Percentiles rank a stretch among this genome's conserved stretches.
Conservation (phyloP, 495 filamentous ascomycete species). For the Podospora fimiseda region DNA sequence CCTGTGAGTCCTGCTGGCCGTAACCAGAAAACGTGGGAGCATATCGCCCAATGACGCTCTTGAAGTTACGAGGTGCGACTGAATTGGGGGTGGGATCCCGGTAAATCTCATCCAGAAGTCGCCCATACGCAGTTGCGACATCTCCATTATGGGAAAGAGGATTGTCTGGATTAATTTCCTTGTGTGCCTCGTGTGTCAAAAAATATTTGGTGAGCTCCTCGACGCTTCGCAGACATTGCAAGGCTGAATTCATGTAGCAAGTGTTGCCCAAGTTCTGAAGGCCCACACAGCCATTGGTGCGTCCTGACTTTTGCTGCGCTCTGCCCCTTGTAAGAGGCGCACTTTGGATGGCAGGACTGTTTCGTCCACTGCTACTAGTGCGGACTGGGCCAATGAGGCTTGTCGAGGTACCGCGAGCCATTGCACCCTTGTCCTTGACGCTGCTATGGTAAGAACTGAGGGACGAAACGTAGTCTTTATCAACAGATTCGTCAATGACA, state of each 20-base stretch:
- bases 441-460: conserved; percentile 44
- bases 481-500: conserved; percentile 71
- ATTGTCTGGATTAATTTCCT: conserved; percentile 77
- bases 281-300: conserved; percentile 67
- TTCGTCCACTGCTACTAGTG: conserved; percentile 47
- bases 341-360: conserved; percentile 52
- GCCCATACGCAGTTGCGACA: conserved; percentile 74
- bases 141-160: conserved; percentile 75
- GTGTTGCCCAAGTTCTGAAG: conserved; percentile 91
- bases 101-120: conserved; percentile 68
- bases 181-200: conserved; percentile 61
- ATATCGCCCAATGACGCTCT: conserved; percentile 69
- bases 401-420: conserved; percentile 25
- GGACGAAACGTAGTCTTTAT: conserved; percentile 48
- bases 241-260: conserved; percentile 97
- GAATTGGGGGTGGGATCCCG: conserved; percentile 51
- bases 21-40: conserved; percentile 86
- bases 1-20: conserved; percentile 94
- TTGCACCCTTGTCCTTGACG: conserved; percentile 32
- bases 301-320: conserved; percentile 51
- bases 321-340: conserved; percentile 59
- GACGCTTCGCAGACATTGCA: conserved; percentile 87
- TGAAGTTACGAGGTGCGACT: conserved; percentile 70
- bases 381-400: conserved; percentile 26
- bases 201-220: conserved; percentile 92